Evolutionary conservation across 371 early-diverging fungal species (phyloP), one percentile per base, ranked within the genome.

Genomic region (Caulochytrium protostelioides): DNA sequence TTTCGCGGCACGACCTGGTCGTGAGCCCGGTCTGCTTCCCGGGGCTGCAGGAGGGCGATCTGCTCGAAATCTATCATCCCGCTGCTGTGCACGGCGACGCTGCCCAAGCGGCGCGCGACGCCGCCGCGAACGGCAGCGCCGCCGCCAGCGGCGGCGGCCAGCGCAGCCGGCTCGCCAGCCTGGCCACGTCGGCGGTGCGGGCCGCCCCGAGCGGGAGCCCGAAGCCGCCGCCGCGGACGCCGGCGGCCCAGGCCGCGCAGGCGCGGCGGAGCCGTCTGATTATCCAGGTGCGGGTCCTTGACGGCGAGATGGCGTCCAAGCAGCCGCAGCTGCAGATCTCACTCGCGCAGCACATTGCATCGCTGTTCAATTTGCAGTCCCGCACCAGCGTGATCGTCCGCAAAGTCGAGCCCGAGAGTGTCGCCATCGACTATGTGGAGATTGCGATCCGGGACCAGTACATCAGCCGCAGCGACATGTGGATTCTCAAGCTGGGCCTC

Each of bases 401-500:
- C 9, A 52, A 51, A 41, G 57, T 57, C 16, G 12, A 31, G 12
- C 2, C 5, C 32, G 61, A 63, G 7, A 39, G 55, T 8, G 65
- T 70, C 3, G 57, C 72, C 1, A 72, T 83, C 6, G 77, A 79
- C 36, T 79, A 75, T 52, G 61, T 94, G 12, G 90, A 87, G 44
- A 50, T 94, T 5, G 56, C 72, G 1, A 82, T 94, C 35, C 67
- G 78, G 18, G 86, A 90, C 41, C 92, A 92, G 43, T 87, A 90
- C 49, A 62, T 90, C 3, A 80, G 85, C 9, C 62, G 90, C 37
- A 71, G 75, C 50, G 92, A 89, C 50, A 87, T 92, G 89, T 87
- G 85, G 83, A 52, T 82, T 27, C 48, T 92, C 16, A 76, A 82
- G 44, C 68, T 71, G 31, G 60, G 61, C 28, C 50, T 94, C 14